phyloP scores from a whole-genome alignment of 2,329 filamentous ascomycete genomes.

The Gremmenia infestans region DNA sequence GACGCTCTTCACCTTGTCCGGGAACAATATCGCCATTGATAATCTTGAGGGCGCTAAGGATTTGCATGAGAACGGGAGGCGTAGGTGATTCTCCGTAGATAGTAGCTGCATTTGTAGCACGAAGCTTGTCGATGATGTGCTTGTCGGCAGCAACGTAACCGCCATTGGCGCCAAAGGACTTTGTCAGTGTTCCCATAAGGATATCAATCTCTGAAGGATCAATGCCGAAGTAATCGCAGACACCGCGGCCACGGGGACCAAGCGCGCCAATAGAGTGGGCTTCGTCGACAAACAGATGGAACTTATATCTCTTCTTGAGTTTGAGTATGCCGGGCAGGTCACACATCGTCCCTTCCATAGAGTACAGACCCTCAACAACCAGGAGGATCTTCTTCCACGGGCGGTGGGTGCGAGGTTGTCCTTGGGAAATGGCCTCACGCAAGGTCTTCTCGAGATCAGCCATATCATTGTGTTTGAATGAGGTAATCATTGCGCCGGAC shows the following conservation, averaged over 20 bases:
- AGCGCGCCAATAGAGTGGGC: conserved; percentile 94
- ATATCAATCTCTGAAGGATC: conserved; percentile 86
- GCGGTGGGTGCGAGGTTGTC: conserved; percentile 94
- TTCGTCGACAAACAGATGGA: conserved; percentile 91
- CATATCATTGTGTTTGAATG: conserved; percentile 99
- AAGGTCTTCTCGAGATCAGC: conserved; percentile 76
- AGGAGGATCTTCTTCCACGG: conserved; percentile 99
- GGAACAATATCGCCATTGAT: conserved; percentile 84
- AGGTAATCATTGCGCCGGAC: conserved; percentile 89
- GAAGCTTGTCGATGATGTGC: conserved; percentile 86
- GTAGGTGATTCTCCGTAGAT: conserved; percentile 83
- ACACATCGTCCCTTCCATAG: conserved; percentile 98
- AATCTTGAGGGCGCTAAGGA: conserved; percentile 77
- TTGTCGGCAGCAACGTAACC: conserved; percentile 91
- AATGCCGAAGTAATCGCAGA: conserved; percentile 95
- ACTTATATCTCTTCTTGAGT: conserved; percentile 95
- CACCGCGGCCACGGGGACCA: conserved; percentile 80
- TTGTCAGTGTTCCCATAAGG: conserved; percentile 96
- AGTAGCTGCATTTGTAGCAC: conserved; percentile 78
- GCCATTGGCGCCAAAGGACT: conserved; percentile 97
- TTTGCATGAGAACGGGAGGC: conserved; percentile 86
- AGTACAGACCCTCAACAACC: conserved; percentile 94
- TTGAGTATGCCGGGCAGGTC: conserved; percentile 86
- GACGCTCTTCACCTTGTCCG: conserved; percentile 89
- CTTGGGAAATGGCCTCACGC: conserved; percentile 90